phyloP scores from a whole-genome alignment of 768 basidiomycete genomes.

The Amanita pseudoporphyria region DNA sequence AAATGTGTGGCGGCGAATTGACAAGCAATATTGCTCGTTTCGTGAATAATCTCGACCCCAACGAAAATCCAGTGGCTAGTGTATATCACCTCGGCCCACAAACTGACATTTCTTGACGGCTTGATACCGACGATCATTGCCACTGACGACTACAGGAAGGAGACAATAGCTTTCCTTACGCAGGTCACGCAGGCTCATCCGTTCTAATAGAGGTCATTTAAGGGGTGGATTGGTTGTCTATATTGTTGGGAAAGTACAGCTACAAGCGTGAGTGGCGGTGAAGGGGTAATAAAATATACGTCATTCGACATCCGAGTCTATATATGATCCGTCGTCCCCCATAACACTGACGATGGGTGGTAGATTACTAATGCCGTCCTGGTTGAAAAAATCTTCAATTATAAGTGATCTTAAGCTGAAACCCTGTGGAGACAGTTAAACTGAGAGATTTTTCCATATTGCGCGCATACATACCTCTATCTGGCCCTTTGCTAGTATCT shows the following conservation, averaged over 20 bases:
- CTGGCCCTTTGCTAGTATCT: conserved; percentile 37
- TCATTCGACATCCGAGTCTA: conserved; percentile 13
- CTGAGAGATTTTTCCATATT: neutral
- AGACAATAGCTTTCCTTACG: neutral
- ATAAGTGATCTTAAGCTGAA: conserved; percentile 68
- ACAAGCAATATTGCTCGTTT: no score
- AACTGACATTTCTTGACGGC: no score
- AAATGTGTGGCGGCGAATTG: no score
- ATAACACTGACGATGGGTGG: conserved; percentile 19
- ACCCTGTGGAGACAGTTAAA: conserved; percentile 38
- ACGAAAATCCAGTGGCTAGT: no score
- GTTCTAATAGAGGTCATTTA: neutral
- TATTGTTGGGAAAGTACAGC: conserved; percentile 24
- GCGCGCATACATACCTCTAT: conserved; percentile 25
- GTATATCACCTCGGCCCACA: no score
- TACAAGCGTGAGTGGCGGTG: conserved; percentile 4
- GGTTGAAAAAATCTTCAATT: conserved; percentile 55
- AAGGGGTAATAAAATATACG: conserved; percentile 16
- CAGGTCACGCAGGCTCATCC: neutral
- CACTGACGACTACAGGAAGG: no score
- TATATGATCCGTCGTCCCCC: conserved; percentile 15
- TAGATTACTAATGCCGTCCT: conserved; percentile 29
- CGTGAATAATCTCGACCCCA: no score
- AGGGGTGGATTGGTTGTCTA: conserved; percentile 19
- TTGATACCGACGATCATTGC: no score